These are phyloP conservation scores for Triglochin maritima DNA, from an alignment of 106 monocot genomes.

Conservation along the genomic window DNA sequence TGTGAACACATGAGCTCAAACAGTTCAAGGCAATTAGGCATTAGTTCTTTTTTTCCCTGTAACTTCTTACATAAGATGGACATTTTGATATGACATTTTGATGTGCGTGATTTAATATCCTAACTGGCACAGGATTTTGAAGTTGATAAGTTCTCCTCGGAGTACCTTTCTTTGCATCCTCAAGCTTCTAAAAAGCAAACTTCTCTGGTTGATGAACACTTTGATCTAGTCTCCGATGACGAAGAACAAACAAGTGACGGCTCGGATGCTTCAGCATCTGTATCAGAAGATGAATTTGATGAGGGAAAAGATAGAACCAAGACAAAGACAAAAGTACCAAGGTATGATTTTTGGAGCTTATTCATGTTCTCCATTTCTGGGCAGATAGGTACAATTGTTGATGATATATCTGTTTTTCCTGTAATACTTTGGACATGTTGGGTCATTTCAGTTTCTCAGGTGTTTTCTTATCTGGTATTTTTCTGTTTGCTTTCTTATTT, in stretches of 20 bases:
- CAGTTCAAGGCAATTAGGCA: no score
- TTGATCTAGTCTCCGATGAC: constrained; percentile 52
- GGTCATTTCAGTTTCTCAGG: no score
- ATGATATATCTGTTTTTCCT: background rate
- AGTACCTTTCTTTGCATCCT: constrained; percentile 71
- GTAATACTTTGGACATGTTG: background rate
- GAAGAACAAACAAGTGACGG: constrained; percentile 16
- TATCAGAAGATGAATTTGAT: constrained; percentile 30
- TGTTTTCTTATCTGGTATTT: no score
- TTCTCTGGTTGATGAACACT: constrained; percentile 58
- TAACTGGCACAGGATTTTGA: constrained; percentile 54
- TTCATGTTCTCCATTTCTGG: background rate
- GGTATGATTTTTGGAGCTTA: constrained; percentile 23
- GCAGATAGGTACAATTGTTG: background rate
- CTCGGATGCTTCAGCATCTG: constrained; percentile 31
- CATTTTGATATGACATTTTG: no score
- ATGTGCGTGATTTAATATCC: background rate
- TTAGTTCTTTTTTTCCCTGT: no score
- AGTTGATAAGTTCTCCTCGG: constrained; percentile 59
- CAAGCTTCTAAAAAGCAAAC: constrained; percentile 35
- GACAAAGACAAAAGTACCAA: constrained; percentile 39
- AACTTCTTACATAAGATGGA: no score
- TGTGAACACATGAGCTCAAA: no score
- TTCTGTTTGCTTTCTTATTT: no score
- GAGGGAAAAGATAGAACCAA: constrained; percentile 4